These are phyloP conservation scores for Hyparrhenia diplandra DNA, from an alignment of 176 grass and related monocot species.

Conservation along the genomic window DNA sequence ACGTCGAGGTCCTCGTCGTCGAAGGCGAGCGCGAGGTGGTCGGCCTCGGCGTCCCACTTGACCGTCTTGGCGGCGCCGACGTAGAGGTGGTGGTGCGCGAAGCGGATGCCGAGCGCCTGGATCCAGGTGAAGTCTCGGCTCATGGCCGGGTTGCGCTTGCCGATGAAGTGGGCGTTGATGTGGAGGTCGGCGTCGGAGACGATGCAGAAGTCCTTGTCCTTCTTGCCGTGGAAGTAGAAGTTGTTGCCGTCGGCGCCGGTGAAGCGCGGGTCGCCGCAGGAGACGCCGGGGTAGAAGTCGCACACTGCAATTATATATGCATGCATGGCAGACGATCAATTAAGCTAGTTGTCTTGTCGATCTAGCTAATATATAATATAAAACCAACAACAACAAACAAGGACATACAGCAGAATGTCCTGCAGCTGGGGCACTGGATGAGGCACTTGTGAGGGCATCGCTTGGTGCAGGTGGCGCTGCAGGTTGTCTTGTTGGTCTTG, in stretches of 20 bases:
- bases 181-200: slow-evolving; percentile 39
- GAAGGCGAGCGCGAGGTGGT: slow-evolving; percentile 35
- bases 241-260: slow-evolving; percentile 62
- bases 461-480: background rate
- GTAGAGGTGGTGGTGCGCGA: slow-evolving; percentile 39
- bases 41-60: slow-evolving; percentile 26
- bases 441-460: slow-evolving; percentile 2
- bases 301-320: slow-evolving; percentile 23
- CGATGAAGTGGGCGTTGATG: slow-evolving; percentile 66
- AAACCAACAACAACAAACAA: too few relatives aligned
- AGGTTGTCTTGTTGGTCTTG: background rate
- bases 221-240: slow-evolving; percentile 71
- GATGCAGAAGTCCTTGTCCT: slow-evolving; percentile 47
- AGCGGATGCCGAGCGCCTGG: slow-evolving; percentile 53
- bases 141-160: slow-evolving; percentile 46
- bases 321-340: too few relatives aligned
- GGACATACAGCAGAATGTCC: slow-evolving; percentile 14
- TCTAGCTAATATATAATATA: too few relatives aligned
- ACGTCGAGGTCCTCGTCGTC: slow-evolving; percentile 29
- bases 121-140: slow-evolving; percentile 57
- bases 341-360: too few relatives aligned
- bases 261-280: slow-evolving; percentile 49
- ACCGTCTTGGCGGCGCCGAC: slow-evolving; percentile 30
- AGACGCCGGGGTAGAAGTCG: slow-evolving; percentile 28
- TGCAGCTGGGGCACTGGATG: slow-evolving; percentile 20